Base-by-base conservation (phyloP, 768 basidiomycete genomes). In the Sporobolomyces pararoseus region DNA sequence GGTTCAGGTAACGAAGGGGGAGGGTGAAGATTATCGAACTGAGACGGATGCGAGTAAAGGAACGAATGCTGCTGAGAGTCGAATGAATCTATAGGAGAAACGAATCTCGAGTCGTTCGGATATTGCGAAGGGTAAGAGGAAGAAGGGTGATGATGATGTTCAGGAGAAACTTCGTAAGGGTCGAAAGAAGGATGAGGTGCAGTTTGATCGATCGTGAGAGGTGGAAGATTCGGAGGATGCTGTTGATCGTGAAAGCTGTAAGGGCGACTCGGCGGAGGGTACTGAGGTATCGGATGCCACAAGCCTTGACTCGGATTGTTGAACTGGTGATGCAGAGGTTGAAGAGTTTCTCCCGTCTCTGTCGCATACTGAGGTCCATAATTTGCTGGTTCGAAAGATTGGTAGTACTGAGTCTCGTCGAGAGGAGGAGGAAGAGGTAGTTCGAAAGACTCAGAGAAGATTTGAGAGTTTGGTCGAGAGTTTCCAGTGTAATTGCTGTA, bases 21-120 rank as follows among this genome's bases (percentile, higher is more conserved):
- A 29, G 9, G 42, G 42, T 46, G 58, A 9, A 29, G 39, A 19
- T 27, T 16, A 29, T 46, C 39, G 59, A 32, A 50, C 31, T 61
- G 59, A 9, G 44, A 10, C 31, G 59, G 49, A 42, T 66, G 57
- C 27, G 61, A 12, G 32, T 62, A 50, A 29, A 55, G 27, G 49
- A 60, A 51, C 1, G 49, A 19, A 10, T 59, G 65, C 46, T 59
- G 65, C 7, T 66, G 47, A n/a, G 63, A 10, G n/a, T 70, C 68
- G 58, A 32, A 46, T 9, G 14, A 14, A 12, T 70, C 68, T 50
- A 35, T 25, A 3, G 68, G 68, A 9, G 68, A 65, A 16, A 55
- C 58, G 51, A 53, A 65, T 32, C 63, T 23, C 49, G 68, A 70
- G 21, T 65, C 68, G 57, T n/a, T n/a, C n/a, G n/a, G n/a, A n/a